A percentile compares a stretch with the other conserved stretches of the same genome.
These are phyloP conservation scores for Serendipita sp. DNA, from an alignment of 768 basidiomycete genomes.

Conservation along the genomic window DNA sequence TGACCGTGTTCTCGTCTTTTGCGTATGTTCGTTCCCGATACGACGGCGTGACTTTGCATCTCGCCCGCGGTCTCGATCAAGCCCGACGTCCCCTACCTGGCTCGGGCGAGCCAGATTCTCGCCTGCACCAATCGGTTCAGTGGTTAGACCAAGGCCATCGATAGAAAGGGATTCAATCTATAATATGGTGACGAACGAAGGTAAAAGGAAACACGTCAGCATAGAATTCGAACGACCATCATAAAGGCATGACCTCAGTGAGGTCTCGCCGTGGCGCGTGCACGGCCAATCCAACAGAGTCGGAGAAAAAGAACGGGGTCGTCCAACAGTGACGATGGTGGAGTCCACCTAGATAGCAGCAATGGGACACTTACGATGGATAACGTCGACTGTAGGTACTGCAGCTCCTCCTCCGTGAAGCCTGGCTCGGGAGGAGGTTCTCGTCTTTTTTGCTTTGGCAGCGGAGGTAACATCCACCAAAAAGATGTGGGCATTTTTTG, in stretches of 20 bases:
- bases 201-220: background rate
- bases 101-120: constrained; percentile 1
- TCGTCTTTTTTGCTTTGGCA: constrained; percentile 1
- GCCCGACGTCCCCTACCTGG: background rate
- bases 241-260: background rate
- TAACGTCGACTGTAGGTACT: background rate
- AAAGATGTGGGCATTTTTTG: background rate
- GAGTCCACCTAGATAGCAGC: background rate
- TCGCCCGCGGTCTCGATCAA: too few relatives aligned
- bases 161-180: constrained; percentile 3
- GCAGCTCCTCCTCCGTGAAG: constrained; percentile 2
- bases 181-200: background rate
- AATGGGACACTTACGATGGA: background rate
- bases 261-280: background rate
- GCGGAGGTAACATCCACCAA: background rate
- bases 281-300: too few relatives aligned
- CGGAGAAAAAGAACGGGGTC: background rate
- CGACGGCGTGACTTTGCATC: too few relatives aligned
- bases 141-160: background rate
- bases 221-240: background rate
- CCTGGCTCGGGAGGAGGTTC: background rate
- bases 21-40: background rate
- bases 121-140: background rate
- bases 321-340: background rate
- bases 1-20: background rate